A percentile compares a stretch with the other conserved stretches of the same genome.
These are phyloP conservation scores for Mercurialis annua DNA, from an alignment of 345 rosid genomes.

Conservation along the genomic window DNA sequence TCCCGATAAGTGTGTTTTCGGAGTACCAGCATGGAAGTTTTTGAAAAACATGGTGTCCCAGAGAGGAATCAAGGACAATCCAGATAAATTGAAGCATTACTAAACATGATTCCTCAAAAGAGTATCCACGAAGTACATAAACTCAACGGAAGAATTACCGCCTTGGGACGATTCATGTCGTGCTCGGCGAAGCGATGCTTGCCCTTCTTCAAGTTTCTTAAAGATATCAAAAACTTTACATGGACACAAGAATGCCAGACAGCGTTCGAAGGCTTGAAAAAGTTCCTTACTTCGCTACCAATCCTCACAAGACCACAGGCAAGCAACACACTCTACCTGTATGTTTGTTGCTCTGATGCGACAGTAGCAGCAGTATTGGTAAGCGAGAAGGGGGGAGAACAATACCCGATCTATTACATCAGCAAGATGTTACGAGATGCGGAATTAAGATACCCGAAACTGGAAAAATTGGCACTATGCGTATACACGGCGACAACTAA, in stretches of 20 bases:
- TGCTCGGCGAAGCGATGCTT: neutral
- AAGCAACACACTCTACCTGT: neutral
- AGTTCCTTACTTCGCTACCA: neutral
- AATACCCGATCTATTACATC: neutral
- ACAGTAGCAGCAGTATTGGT: neutral
- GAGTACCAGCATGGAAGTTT: neutral
- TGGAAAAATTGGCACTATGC: neutral
- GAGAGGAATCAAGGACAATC: neutral
- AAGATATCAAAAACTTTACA: neutral
- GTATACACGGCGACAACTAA: too few species aligned
- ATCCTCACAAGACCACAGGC: fast-evolving
- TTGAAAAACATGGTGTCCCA: neutral
- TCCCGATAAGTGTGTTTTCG: neutral
- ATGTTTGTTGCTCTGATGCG: neutral
- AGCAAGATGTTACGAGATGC: neutral
- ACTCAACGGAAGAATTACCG: too few species aligned
- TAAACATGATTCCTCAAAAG: neutral
- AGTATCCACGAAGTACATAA: neutral
- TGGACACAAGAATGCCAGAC: neutral
- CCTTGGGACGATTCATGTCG: neutral
- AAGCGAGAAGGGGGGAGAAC: neutral
- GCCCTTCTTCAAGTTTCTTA: neutral
- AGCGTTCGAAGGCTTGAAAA: neutral
- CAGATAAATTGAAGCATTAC: neutral
- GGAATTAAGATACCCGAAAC: neutral